A percentile compares a stretch with the other conserved stretches of the same genome.
Evolutionary conservation across 73 alveolate species (phyloP).

Genomic region (Effrenium voratum): DNA sequence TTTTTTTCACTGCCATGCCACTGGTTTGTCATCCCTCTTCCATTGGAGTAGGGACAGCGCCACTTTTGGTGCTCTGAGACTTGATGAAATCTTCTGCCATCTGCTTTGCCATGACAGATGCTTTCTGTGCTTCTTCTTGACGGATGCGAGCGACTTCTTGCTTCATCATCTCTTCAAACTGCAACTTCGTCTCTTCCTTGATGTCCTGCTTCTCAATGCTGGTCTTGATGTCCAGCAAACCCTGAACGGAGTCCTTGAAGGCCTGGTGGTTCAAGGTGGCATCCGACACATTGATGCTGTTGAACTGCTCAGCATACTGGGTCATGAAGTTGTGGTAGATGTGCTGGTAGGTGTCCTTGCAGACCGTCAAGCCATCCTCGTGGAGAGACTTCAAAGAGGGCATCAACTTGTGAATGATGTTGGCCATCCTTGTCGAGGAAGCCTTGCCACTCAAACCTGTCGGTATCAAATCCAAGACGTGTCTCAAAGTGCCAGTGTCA

Average conservation of each 20-base stretch:
- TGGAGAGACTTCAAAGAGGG: neutral
- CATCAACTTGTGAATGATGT: constrained; percentile 15
- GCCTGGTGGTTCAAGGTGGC: neutral
- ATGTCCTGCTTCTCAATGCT: neutral
- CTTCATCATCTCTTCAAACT: neutral
- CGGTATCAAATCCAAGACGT: neutral
- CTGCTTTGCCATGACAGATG: neutral
- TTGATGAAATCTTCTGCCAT: constrained; percentile 25
- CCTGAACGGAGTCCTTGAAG: constrained; percentile 1
- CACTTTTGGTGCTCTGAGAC: neutral
- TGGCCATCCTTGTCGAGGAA: neutral
- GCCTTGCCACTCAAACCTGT: constrained; percentile 26
- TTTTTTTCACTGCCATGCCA: neutral
- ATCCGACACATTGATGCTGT: neutral
- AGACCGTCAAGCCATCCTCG: neutral
- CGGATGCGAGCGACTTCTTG: neutral
- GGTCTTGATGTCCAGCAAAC: neutral
- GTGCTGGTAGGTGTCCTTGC: constrained; percentile 21
- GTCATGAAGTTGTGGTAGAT: constrained; percentile 38
- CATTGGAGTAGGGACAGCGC: neutral
- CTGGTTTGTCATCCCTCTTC: neutral
- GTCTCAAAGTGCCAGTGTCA: neutral
- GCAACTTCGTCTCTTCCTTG: neutral
- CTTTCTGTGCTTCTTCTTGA: neutral
- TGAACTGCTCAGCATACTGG: neutral